Conservation (phyloP, 2,329 filamentous ascomycete species). For the Hypocrella siamensis region DNA sequence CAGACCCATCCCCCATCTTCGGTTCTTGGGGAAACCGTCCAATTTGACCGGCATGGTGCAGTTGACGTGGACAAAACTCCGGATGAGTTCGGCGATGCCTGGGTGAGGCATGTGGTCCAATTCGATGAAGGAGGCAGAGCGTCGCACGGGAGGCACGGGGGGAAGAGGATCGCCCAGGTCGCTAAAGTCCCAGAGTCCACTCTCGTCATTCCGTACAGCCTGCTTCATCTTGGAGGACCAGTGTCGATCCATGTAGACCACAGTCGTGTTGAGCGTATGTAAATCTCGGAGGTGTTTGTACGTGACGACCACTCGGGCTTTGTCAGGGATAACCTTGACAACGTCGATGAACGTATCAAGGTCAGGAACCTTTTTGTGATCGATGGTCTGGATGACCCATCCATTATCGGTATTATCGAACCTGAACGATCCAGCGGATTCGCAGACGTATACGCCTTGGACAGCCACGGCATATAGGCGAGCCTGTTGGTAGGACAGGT, state of each 20-base stretch:
- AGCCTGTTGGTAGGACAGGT: slow-evolving; percentile 95
- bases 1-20: slow-evolving; percentile 87
- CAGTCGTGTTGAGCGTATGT: slow-evolving; percentile 84
- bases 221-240: slow-evolving; percentile 94
- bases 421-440: slow-evolving; percentile 86
- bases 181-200: slow-evolving; percentile 87
- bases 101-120: slow-evolving; percentile 78
- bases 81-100: slow-evolving; percentile 82
- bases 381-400: slow-evolving; percentile 84
- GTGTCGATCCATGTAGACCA: slow-evolving; percentile 85
- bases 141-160: slow-evolving; percentile 52
- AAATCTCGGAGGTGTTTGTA: slow-evolving; percentile 93
- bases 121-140: slow-evolving; percentile 80
- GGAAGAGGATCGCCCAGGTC: slow-evolving; percentile 72
- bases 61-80: slow-evolving; percentile 85
- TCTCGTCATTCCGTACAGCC: slow-evolving; percentile 75
- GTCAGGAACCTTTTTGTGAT: slow-evolving; percentile 81
- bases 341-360: slow-evolving; percentile 82
- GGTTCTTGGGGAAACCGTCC: slow-evolving; percentile 90
- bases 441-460: slow-evolving; percentile 86
- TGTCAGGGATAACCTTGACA: slow-evolving; percentile 72
- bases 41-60: slow-evolving; percentile 92
- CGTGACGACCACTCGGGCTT: slow-evolving; percentile 74
- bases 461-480: slow-evolving; percentile 84
- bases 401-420: slow-evolving; percentile 83